Evolutionary conservation across 2,329 filamentous ascomycete species (phyloP), one percentile per base, ranked within the genome.

Genomic region (Aspergillus sclerotialis): DNA sequence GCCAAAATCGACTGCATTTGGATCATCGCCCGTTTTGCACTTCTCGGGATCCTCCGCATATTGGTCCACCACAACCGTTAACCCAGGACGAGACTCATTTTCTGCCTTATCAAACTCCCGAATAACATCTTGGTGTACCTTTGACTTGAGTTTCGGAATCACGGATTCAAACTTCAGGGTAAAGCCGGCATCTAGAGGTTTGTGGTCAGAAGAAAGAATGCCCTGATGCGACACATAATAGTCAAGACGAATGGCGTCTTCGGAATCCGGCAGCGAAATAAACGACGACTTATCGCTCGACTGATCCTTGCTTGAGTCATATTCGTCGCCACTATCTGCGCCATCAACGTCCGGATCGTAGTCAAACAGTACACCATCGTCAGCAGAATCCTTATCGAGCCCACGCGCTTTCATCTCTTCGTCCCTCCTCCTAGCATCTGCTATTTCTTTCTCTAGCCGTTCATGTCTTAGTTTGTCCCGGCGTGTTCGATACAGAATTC

Each of bases 141-240:
- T 82, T 2, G 86, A 78, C 56, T 93, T 95, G 16, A 94, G 66
- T 17, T 90, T 81, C 0, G 88, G 84, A 0, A 93, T 79, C 1
- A 94, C 84, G 1, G 85, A 83, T 42, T 95, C 85, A 53, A 92
- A 95, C 28, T 83, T 81, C 6, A 98, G 63, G 0, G 76, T 82
- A 53, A 96, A 96, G 1, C 89, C 68, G 1, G 88, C 86, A 38
- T 81, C 77, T 2, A 98, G 66, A 0, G 92, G 93, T 57, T 98
- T 98, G 62, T 98, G 92, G 50, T 98, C 92, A 0, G 90, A 96
- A 1, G 90, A 94, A 11, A 85, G 75, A 15, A 98, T 81, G 12
- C 84, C 75, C 58, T 96, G 92, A 52, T 96, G 86, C 0, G 89
- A 90, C 0, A 80, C 78, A 56, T 98, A 98, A 38, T 84, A 70